Percentiles rank a stretch among this genome's conserved stretches.
Conservation (phyloP, 2,329 filamentous ascomycete genomes). For the Penicillium sp. region DNA sequence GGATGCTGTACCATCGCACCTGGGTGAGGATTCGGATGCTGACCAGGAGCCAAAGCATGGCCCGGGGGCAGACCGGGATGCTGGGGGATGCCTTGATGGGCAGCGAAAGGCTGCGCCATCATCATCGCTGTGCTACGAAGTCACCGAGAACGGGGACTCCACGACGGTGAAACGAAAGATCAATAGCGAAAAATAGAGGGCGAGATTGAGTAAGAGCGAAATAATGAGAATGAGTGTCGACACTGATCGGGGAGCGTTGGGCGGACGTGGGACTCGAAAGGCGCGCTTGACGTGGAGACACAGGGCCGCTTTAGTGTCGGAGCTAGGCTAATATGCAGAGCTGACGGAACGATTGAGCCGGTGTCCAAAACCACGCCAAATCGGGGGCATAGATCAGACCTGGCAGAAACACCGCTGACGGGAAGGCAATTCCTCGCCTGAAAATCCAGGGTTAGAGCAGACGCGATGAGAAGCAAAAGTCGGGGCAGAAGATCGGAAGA, state of each 20-base stretch:
- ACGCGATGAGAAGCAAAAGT: constrained; percentile 14
- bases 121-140: constrained; percentile 54
- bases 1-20: constrained; percentile 60
- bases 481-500: constrained; percentile 22
- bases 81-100: constrained; percentile 63
- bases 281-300: constrained; percentile 39
- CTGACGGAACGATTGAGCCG: constrained; percentile 38
- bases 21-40: constrained; percentile 62
- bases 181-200: constrained; percentile 20
- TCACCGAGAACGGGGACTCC: constrained; percentile 39
- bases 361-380: constrained; percentile 33
- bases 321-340: constrained; percentile 41
- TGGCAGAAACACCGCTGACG: constrained; percentile 31
- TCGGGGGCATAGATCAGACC: constrained; percentile 41
- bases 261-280: constrained; percentile 29
- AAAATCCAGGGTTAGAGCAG: constrained; percentile 18
- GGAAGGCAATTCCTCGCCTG: constrained; percentile 32
- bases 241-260: constrained; percentile 19
- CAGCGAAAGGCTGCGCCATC: constrained; percentile 61
- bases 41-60: constrained; percentile 63
- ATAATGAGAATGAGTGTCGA: constrained; percentile 12
- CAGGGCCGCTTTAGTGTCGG: constrained; percentile 40
- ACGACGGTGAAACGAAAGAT: constrained; percentile 26
- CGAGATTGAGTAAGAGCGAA: constrained; percentile 14
- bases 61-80: constrained; percentile 64